Percentiles rank a stretch among this genome's conserved stretches.
Evolutionary conservation across 1,139 yeast species (phyloP).

Genomic region (Protomyces lactucae-debilis): DNA sequence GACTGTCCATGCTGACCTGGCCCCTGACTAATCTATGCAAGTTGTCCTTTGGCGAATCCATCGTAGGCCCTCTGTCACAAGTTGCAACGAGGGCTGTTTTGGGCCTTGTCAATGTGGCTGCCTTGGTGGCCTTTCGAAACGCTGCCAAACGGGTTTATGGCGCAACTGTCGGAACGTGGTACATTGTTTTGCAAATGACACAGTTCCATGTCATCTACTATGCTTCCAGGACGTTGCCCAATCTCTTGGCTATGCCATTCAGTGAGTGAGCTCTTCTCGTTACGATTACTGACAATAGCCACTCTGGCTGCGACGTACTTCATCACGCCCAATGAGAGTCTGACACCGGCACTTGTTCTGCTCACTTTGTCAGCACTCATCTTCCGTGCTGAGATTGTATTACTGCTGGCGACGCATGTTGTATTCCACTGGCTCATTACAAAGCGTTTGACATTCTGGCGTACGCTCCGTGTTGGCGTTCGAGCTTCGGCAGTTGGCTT

Average conservation of each 20-base stretch:
- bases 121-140: constrained; percentile 36
- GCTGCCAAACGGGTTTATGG: constrained; percentile 33
- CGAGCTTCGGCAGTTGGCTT: constrained; percentile 58
- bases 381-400: constrained; percentile 67
- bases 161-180: constrained; percentile 46
- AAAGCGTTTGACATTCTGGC: constrained; percentile 41
- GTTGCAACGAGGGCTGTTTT: constrained; percentile 38
- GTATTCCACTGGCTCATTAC: constrained; percentile 42
- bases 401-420: constrained; percentile 51
- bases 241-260: constrained; percentile 75
- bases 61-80: constrained; percentile 34
- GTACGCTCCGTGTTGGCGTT: constrained; percentile 44
- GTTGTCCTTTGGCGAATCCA: background rate
- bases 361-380: constrained; percentile 62
- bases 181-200: constrained; percentile 50
- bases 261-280: constrained; percentile 50
- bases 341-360: constrained; percentile 48
- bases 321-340: constrained; percentile 16
- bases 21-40: background rate
- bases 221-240: constrained; percentile 76
- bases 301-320: constrained; percentile 28
- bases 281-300: constrained; percentile 41
- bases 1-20: constrained; percentile 44
- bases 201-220: constrained; percentile 81
- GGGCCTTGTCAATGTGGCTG: constrained; percentile 38